Evolutionary conservation across 495 filamentous ascomycete species (phyloP), one percentile per base, ranked within the genome.

Genomic region (Tuber magnatum): DNA sequence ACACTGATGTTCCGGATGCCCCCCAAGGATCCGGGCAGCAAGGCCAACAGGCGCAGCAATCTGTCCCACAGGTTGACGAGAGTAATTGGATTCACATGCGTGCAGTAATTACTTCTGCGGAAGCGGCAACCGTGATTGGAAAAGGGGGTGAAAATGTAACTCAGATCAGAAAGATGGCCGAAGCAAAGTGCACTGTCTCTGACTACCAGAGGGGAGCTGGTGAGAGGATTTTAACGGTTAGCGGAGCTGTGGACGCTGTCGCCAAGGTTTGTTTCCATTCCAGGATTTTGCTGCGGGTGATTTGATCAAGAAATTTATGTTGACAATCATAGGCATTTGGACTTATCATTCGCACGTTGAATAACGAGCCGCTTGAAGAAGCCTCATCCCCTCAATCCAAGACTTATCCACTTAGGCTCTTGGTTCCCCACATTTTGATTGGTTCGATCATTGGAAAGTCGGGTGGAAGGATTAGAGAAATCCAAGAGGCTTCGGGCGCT

Each of bases 81-180:
- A 95, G 92, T 69, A 89, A 88, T 51, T 98, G 96, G 96, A 93
- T 99, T 76, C 96, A 99, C 84, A 91, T 99, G 79, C 92, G 95
- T 77, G 92, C 96, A 28, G 91, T 97, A 80, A 98, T 99, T 78
- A 94, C 94, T 46, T 98, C 94, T 84, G 93, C 92, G 68, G 95
- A 99, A 84, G 95, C 95, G 79, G 95, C 95, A 40, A 99, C 95
- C 72, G 92, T 97, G 72, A 99, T 99, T 86, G 95, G 95, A 75
- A 99, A 97, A 86, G 94, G 93, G 81, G 95, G 95, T 82, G 95
- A 99, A 86, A 99, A 99, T 83, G 95, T 99, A 73, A 94, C 94
- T 76, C 91, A 94, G 83, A 97, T 98, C 78, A 90, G 95, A 75
- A 91, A 90, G 82, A 86, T 93, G 86, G 96, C 96, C 16, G 92